A percentile compares a stretch with the other conserved stretches of the same genome.
These are phyloP conservation scores for Mycena belliarum DNA, from an alignment of 768 basidiomycete genomes.

Conservation along the genomic window DNA sequence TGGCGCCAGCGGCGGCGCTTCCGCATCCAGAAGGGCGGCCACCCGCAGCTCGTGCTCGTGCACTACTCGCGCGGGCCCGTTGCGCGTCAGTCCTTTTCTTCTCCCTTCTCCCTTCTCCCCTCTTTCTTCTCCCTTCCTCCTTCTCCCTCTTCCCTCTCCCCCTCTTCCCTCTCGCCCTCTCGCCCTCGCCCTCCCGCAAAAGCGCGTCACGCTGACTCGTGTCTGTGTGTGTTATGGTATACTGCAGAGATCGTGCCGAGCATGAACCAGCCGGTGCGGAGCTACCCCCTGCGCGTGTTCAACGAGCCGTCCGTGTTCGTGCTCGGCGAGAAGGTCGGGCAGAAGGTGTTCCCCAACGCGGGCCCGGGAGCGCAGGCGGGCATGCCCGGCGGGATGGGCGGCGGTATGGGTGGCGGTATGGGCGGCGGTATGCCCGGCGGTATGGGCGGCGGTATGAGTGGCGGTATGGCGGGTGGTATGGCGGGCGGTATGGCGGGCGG, in stretches of 20 bases:
- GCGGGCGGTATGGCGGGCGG: conserved; percentile 19
- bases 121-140: too few relatives aligned
- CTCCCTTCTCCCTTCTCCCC: conserved; percentile 9
- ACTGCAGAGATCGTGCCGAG: conserved; percentile 61
- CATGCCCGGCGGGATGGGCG: too few relatives aligned
- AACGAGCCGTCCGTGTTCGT: conserved; percentile 72
- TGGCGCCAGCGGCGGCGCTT: conserved; percentile 72
- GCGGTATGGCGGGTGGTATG: conserved; percentile 25
- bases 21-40: conserved; percentile 72
- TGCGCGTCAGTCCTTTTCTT: conserved; percentile 50
- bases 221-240: too few relatives aligned
- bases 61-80: conserved; percentile 72
- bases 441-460: conserved; percentile 25
- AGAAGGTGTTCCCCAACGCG: conserved; percentile 53
- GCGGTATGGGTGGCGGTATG: too few relatives aligned
- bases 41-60: conserved; percentile 70
- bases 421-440: conserved; percentile 26
- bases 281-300: conserved; percentile 67
- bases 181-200: too few relatives aligned
- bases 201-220: too few relatives aligned
- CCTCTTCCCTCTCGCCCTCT: too few relatives aligned
- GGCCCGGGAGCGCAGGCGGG: too few relatives aligned
- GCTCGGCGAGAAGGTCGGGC: conserved; percentile 70
- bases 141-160: too few relatives aligned
- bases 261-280: conserved; percentile 62